A percentile compares a stretch with the other conserved stretches of the same genome.
Conservation (phyloP, 2,329 filamentous ascomycete species). For the Claviceps fusiformis region DNA sequence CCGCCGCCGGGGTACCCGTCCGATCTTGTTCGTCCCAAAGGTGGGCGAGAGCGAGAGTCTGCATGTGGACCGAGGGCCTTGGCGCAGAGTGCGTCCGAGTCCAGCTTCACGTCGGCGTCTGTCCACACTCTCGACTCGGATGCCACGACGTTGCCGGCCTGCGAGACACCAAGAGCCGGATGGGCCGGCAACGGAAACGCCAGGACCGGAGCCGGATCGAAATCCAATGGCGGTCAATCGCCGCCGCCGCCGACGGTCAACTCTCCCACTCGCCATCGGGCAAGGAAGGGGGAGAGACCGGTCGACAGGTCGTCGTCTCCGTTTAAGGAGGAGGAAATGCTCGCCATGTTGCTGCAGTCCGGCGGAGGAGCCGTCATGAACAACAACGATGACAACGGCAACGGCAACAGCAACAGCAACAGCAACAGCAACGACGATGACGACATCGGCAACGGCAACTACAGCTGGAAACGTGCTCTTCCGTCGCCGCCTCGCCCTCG, state of each 20-base stretch:
- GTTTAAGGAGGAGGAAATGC: slow-evolving; percentile 20
- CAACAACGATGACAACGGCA: too few relatives aligned
- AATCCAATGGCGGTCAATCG: not conserved
- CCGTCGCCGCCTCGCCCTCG: slow-evolving; percentile 16
- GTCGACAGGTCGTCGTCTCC: slow-evolving; percentile 16
- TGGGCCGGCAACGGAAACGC: not conserved
- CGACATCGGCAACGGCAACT: slow-evolving; percentile 1
- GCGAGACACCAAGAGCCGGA: slow-evolving; percentile 7
- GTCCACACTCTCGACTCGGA: slow-evolving; percentile 12
- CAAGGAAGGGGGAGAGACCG: not conserved
- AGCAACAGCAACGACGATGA: too few relatives aligned
- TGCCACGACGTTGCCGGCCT: slow-evolving; percentile 6
- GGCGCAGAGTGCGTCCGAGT: slow-evolving; percentile 7
- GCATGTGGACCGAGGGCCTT: not conserved
- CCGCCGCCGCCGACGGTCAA: slow-evolving; percentile 3
- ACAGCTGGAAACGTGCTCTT: slow-evolving; percentile 10
- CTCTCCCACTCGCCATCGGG: slow-evolving; percentile 1
- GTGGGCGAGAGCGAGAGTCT: not conserved
- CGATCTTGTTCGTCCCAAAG: slow-evolving; percentile 10
- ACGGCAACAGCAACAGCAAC: too few relatives aligned
- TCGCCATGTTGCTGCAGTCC: slow-evolving; percentile 18
- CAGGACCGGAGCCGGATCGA: too few relatives aligned
- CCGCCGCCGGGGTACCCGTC: slow-evolving; percentile 2
- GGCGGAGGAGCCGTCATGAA: slow-evolving; percentile 4
- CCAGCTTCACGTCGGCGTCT: slow-evolving; percentile 15